Conservation (phyloP, 805 yeast genomes). For the Sugiyamaella floridensis region DNA sequence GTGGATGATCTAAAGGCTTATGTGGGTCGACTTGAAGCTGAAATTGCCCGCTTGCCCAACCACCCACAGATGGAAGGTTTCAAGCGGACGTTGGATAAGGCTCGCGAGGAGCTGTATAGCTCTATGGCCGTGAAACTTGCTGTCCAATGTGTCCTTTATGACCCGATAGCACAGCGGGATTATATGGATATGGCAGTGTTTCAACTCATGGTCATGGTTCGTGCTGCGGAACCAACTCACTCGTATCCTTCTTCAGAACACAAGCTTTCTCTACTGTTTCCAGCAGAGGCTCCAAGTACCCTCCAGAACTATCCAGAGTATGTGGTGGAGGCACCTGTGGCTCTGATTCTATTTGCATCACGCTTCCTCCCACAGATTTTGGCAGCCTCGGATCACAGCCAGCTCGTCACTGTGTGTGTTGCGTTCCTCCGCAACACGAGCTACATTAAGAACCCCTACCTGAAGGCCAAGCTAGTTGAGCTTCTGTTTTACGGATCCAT, state of each 20-base stretch:
- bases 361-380: conserved; percentile 51
- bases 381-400: conserved; percentile 29
- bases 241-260: conserved; percentile 14
- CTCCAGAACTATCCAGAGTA: conserved; percentile 84
- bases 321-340: conserved; percentile 72
- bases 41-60: conserved; percentile 27
- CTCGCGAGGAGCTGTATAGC: conserved; percentile 38
- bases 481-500: conserved; percentile 61
- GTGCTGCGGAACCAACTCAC: conserved; percentile 68
- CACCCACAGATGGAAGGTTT: conserved; percentile 11
- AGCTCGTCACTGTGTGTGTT: conserved; percentile 66
- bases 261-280: conserved; percentile 12
- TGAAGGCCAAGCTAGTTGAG: conserved; percentile 79
- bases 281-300: conserved; percentile 35
- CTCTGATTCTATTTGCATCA: conserved; percentile 44
- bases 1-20: conserved; percentile 45
- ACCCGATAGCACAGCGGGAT: conserved; percentile 52
- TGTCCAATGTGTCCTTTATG: conserved; percentile 54
- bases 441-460: conserved; percentile 82
- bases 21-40: conserved; percentile 41
- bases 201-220: conserved; percentile 60
- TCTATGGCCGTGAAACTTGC: conserved; percentile 47
- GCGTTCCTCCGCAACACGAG: conserved; percentile 60
- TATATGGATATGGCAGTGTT: conserved; percentile 75
- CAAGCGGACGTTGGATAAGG: conserved; percentile 33